A percentile compares a stretch with the other conserved stretches of the same genome.
Conservation (phyloP, 2,329 filamentous ascomycete species). For the Apiospora marii region DNA sequence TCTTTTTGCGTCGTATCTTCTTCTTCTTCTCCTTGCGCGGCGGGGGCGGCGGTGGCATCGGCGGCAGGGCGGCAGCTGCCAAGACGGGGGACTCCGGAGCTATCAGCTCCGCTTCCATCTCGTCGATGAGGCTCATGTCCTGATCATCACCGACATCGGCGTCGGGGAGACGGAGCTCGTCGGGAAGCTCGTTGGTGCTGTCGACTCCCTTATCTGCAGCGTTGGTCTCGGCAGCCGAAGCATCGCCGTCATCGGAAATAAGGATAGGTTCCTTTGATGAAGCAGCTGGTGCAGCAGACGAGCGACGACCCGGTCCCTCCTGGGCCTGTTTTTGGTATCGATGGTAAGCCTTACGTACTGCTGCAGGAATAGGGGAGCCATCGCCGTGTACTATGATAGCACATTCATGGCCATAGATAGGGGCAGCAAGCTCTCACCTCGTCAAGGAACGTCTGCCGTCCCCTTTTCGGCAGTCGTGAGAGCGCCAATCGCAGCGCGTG, state of each 20-base stretch:
- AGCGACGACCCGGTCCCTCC: not conserved
- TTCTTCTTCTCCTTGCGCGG: not conserved
- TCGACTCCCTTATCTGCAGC: not conserved
- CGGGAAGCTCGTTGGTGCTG: not conserved
- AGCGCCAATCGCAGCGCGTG: slow-evolving; percentile 27
- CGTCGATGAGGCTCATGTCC: not conserved
- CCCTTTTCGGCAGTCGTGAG: not conserved
- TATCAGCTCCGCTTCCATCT: not conserved
- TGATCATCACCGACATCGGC: not conserved
- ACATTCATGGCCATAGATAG: no score
- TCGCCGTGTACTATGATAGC: not conserved
- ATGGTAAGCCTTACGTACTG: not conserved
- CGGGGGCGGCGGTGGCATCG: not conserved
- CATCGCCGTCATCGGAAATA: not conserved
- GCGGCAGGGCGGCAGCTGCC: not conserved
- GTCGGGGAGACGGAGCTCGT: not conserved
- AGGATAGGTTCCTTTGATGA: not conserved
- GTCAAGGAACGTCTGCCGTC: slow-evolving; percentile 30
- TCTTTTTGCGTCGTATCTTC: not conserved
- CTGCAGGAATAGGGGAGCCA: not conserved
- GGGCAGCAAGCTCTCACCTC: slow-evolving; percentile 26
- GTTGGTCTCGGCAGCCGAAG: not conserved
- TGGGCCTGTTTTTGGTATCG: not conserved
- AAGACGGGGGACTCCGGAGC: not conserved
- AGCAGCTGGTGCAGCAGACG: not conserved